Base-by-base conservation (phyloP, 2,329 filamentous ascomycete genomes). In the Hypoxylon rubiginosum region DNA sequence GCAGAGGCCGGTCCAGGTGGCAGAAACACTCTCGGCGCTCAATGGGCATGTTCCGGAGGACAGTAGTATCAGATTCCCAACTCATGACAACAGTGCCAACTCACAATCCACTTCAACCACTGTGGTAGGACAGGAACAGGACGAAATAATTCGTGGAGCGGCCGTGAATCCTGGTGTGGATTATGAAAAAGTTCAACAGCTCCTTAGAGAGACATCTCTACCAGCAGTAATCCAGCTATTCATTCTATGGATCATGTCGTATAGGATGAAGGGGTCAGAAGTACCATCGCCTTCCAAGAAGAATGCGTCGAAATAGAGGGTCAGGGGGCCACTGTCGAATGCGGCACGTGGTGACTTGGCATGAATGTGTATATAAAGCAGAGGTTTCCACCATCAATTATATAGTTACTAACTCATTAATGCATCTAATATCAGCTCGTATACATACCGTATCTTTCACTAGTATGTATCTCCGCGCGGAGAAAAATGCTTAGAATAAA, bases 221-320 rank as follows among this genome's bases (percentile, higher is more conserved):
- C 59, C 58, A 13, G 21, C 39, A 4, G 7, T 54, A 2, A 49
- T 58, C 11, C 58, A 58, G 21, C 21, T 63, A 1, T 32, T 66
- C n/a, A 59, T 66, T 32, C 4, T 66, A 52, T 66, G 63, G 41
- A 45, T 45, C 10, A 45, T 45, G 41, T 3, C 17, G 17, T 11
- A 24, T 5, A 45, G 17, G 8, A 45, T 24, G 41, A 21, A 19
- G 19, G 19, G 8, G 41, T 8, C 17, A 17, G 10, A 11, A 8
- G 10, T 34, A 11, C 30, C 30, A 10, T 34, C 30, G 30, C 7
- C 30, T 11, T 34, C 10, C 4, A 34, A 34, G 30, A 34, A 34
- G 30, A 10, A n/a, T n/a, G n/a, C n/a, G n/a, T n/a, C n/a, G n/a
- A n/a, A n/a, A n/a, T n/a, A n/a, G n/a, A n/a, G n/a, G n/a, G n/a